phyloP scores from a whole-genome alignment of 2,329 filamentous ascomycete species.

The Paecilomyces sp. region DNA sequence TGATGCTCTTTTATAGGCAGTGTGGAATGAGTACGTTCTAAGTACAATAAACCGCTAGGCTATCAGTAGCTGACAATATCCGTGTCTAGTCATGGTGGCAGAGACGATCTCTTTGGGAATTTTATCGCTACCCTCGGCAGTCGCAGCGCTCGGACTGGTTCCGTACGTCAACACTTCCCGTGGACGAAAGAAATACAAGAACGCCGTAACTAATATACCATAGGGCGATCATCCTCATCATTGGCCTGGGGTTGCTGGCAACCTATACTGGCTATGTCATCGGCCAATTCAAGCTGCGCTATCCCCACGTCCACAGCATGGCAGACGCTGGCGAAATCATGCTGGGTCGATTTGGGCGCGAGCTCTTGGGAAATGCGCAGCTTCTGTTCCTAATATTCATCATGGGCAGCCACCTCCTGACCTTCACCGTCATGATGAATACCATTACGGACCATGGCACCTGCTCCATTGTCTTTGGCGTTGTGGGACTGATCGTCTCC shows the following conservation, averaged over 20 bases:
- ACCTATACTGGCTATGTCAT: slow-evolving; percentile 57
- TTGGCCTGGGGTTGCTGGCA: slow-evolving; percentile 47
- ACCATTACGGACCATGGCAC: slow-evolving; percentile 54
- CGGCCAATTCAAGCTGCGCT: slow-evolving; percentile 50
- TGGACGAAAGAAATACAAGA: neutral
- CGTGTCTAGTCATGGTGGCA: slow-evolving; percentile 46
- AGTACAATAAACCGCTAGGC: neutral
- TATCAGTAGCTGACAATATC: neutral
- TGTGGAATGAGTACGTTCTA: slow-evolving; percentile 30
- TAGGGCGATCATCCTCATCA: slow-evolving; percentile 46
- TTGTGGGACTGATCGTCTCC: slow-evolving; percentile 53
- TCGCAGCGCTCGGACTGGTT: slow-evolving; percentile 47
- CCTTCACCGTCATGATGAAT: slow-evolving; percentile 63
- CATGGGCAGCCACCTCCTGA: slow-evolving; percentile 64
- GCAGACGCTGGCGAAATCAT: slow-evolving; percentile 61
- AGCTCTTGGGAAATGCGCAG: slow-evolving; percentile 56
- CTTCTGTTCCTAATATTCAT: slow-evolving; percentile 61
- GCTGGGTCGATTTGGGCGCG: slow-evolving; percentile 53
- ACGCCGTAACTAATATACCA: neutral
- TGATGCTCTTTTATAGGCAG: slow-evolving; percentile 24
- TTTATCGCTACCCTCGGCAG: slow-evolving; percentile 47
- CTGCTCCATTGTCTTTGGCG: slow-evolving; percentile 58
- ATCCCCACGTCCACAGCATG: slow-evolving; percentile 58
- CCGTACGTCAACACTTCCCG: slow-evolving; percentile 29
- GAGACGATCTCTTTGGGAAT: slow-evolving; percentile 53